Percentiles rank a stretch among this genome's conserved stretches.
phyloP scores from a whole-genome alignment of 805 yeast species.

The Yamadazyma akitaensis region DNA sequence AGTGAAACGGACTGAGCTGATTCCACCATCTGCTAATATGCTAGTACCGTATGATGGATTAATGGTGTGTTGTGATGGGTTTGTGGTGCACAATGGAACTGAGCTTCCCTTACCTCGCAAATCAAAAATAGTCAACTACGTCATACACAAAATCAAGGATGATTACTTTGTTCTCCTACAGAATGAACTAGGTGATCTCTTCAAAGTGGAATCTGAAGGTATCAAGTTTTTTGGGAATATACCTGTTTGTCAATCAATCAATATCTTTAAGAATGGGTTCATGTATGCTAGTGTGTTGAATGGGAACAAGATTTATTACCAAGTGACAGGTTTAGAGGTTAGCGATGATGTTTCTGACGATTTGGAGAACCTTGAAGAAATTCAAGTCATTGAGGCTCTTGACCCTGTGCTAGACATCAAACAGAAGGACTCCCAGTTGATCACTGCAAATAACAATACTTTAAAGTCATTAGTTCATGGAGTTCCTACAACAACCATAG shows the following conservation, averaged over 20 bases:
- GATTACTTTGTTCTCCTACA: conserved; percentile 70
- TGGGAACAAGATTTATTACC: conserved; percentile 68
- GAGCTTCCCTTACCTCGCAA: conserved; percentile 16
- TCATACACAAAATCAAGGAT: conserved; percentile 62
- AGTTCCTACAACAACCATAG: conserved; percentile 57
- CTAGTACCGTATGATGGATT: conserved; percentile 71
- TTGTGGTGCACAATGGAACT: conserved; percentile 47
- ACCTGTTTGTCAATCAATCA: conserved; percentile 52
- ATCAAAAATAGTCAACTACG: conserved; percentile 48
- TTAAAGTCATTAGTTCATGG: conserved; percentile 55
- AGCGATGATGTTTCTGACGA: conserved; percentile 59
- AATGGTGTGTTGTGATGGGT: conserved; percentile 57
- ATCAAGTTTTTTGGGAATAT: conserved; percentile 76
- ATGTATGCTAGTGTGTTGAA: conserved; percentile 62
- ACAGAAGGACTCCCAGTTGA: conserved; percentile 16
- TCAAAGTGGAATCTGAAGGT: conserved; percentile 52
- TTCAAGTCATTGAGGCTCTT: conserved; percentile 46
- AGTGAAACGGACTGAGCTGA: conserved; percentile 36
- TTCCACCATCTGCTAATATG: conserved; percentile 41
- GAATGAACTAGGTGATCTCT: conserved; percentile 67
- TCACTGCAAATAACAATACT: conserved; percentile 12
- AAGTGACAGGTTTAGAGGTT: conserved; percentile 52
- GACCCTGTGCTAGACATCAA: conserved; percentile 48
- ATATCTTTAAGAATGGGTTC: conserved; percentile 72
- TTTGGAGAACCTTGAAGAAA: conserved; percentile 56